Base-by-base conservation (phyloP, 805 yeast species). In the Sugiyamaella marilandica region DNA sequence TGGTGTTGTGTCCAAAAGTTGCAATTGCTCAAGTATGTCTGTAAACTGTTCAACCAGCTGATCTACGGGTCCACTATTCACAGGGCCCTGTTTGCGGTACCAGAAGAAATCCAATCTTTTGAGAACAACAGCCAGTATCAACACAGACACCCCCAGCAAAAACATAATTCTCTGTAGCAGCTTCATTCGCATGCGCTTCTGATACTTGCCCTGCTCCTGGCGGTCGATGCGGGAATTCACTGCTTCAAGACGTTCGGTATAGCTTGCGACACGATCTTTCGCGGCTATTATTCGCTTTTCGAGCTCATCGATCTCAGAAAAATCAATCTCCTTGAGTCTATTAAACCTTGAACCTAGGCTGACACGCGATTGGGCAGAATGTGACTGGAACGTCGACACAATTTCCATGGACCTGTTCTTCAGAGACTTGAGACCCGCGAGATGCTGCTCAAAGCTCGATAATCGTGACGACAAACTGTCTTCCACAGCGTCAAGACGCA, bases 231-330 rank as follows among this genome's bases (percentile, higher is more conserved):
- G 55, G 35, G 47, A 32, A 47, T 62, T 61, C 13, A 68, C 56
- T 0, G 37, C 37, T 11, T 44, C 55, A 19, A 68, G 59, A 14
- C 68, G 55, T 31, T 52, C 52, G 18, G 60, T 56, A 49, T 64
- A 62, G 10, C 53, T 59, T 1, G 57, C 59, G 13, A 68, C 56
- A 33, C 57, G 56, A 2, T 37, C 47, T 11, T 55, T 44, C 9
- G 70, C 62, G 10, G 49, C 47, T 4, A 46, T 44, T 2, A 68
- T 56, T 7, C 67, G 58, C 4, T 43, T 46, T 31, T 63, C 64
- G 39, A 68, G 58, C 1, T 45, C 45, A 5, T 60, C 60, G 16
- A 63, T 51, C 7, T 43, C 53, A 10, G 51, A 52, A 11, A 60
- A 55, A 14, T 62, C 64, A 11, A 54, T 56, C 34, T 56, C 52